Base-by-base conservation (phyloP, 805 yeast genomes). In the Sugiyamaella qingdaonensis region DNA sequence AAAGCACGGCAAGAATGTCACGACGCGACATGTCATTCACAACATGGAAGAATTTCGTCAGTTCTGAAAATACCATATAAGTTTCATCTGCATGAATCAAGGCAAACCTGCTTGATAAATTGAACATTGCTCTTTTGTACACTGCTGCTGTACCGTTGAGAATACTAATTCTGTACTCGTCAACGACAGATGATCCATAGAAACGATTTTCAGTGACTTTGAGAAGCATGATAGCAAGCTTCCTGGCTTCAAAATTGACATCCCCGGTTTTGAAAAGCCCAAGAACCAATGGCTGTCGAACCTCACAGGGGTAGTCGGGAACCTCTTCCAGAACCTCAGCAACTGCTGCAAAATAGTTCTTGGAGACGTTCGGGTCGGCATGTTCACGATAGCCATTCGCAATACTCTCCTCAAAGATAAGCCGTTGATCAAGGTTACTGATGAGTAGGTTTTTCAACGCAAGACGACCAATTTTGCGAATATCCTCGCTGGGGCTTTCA, bases 111-210 rank as follows among this genome's bases (percentile, higher is more conserved):
- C 84, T 78, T 0, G 97, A 85, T 19, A 91, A 72, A 51, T 86
- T 88, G 59, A 86, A 85, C 52, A 92, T 78, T 0, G 95, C 95
- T 41, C 92, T 82, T 64, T 90, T 90, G 72, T 86, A 91, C 3
- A 94, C 89, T 5, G 89, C 87, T 60, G 86, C 81, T 5, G 95
- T 85, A 33, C 81, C 77, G 57, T 89, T 86, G 48, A 85, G 79
- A 11, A 89, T 79, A 35, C 88, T 77, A 63, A 88, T 92, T 34
- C 81, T 78, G 64, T 81, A 88, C 19, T 78, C 78, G 7, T 77
- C 77, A 1, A 84, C 71, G 13, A 78, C 75, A 0, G 81, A 73
- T 0, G 82, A 75, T 33, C 80, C 78, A 58, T 78, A 84, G 27
- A 80, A 67, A 35, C 78, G 75, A 36, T 73, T 68, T 64, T 92